Evolutionary conservation across 1,284 basidiomycete genomes (phyloP).

Genomic region (Ustilago tritici): DNA sequence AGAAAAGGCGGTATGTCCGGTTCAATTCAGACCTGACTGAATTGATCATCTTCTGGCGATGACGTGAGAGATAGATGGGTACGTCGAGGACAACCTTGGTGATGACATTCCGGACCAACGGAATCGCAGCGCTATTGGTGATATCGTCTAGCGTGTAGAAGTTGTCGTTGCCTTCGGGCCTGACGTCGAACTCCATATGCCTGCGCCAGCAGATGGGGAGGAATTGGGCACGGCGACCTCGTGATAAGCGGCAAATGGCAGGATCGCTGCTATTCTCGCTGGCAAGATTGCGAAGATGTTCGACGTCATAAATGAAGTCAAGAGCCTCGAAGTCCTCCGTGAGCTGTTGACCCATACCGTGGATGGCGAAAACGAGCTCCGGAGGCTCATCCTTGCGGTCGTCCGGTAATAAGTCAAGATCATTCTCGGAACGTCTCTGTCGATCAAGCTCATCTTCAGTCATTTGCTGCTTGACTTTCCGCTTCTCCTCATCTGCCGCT

Average conservation of each 20-base stretch:
- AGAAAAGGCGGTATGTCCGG: slow-evolving; percentile 73
- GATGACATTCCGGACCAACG: slow-evolving; percentile 58
- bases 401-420: slow-evolving; percentile 28
- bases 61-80: slow-evolving; percentile 71
- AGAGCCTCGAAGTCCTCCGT: slow-evolving; percentile 57
- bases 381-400: slow-evolving; percentile 59
- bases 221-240: slow-evolving; percentile 71
- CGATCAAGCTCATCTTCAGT: slow-evolving; percentile 51
- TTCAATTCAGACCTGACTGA: slow-evolving; percentile 69
- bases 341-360: slow-evolving; percentile 66
- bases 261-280: slow-evolving; percentile 49
- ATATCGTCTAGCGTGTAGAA: slow-evolving; percentile 71
- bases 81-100: slow-evolving; percentile 72
- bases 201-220: slow-evolving; percentile 75
- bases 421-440: slow-evolving; percentile 27
- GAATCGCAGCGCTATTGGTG: slow-evolving; percentile 54
- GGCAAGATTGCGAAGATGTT: slow-evolving; percentile 52
- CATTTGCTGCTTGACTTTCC: slow-evolving; percentile 54
- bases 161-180: slow-evolving; percentile 70
- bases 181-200: slow-evolving; percentile 67
- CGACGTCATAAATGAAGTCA: slow-evolving; percentile 65
- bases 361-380: slow-evolving; percentile 60
- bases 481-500: slow-evolving; percentile 52
- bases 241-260: slow-evolving; percentile 43
- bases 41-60: slow-evolving; percentile 72